Base-by-base conservation (phyloP, 352 stramenopile genomes). In the Phytophthora cajani region DNA sequence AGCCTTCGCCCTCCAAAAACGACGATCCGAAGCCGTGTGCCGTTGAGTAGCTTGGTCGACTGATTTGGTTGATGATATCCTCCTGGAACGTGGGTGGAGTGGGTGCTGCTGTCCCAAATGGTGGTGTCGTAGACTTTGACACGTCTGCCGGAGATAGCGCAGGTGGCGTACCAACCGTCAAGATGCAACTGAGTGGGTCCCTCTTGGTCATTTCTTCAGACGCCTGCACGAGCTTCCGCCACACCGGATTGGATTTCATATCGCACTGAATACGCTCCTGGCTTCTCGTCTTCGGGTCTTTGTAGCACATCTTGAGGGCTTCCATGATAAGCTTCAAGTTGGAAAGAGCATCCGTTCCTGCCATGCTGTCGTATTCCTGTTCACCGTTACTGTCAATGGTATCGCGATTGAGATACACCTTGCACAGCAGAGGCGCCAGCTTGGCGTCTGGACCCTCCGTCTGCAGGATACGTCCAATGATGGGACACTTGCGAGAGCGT, bases 11-110 rank as follows among this genome's bases (percentile, higher is more conserved):
- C 27, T 90, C 62, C 17, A 96, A 72, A 62, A 95, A 96, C 17
- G 89, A 94, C n/a, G 87, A 95, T 11, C 89, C 89, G 71, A 94
- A 94, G 12, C 88, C 89, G 40, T 96, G 85, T 0, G 85, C 82
- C 23, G 83, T 88, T 58, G 85, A 93, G 71, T 94, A 96, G 23
- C 82, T 92, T 40, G 89, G 89, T n/a, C 86, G 85, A 52, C 84
- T 93, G 47, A 96, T 92, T 56, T 95, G 89, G 60, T 92, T 91
- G 61, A 96, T 91, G 58, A 96, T 96, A 55, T 93, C 82, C 58
- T 95, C 88, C 53, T 96, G 89, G 67, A 96, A 95, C 10, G 85
- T 81, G 36, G 89, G 87, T 51, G 85, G 86, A 2, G 75, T 81
- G 5, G 85, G 86, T 14, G 76, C 58, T 16, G 63, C 46, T 3